Evolutionary conservation across 352 stramenopile genomes (phyloP).

Genomic region (Globisporangium recalcitrans): DNA sequence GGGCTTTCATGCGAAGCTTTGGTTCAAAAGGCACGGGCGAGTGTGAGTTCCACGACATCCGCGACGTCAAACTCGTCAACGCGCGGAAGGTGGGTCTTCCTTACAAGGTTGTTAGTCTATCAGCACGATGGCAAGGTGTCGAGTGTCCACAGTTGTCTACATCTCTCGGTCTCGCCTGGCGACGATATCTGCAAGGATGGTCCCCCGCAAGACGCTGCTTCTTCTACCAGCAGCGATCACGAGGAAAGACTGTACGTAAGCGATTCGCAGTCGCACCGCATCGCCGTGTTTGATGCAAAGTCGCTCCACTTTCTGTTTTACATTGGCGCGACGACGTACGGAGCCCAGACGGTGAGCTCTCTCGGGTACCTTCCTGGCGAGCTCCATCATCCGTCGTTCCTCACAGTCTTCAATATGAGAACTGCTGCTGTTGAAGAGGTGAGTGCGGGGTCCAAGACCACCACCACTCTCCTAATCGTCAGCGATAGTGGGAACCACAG

Average conservation of each 20-base stretch:
- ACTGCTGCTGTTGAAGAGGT: neutral
- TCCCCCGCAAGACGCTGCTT: too few relatives aligned
- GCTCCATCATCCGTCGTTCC: slow-evolving; percentile 40
- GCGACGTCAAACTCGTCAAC: slow-evolving; percentile 52
- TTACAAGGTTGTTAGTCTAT: too few relatives aligned
- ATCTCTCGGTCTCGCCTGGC: slow-evolving; percentile 12
- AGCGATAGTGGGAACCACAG: slow-evolving; percentile 61
- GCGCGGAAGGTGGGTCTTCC: slow-evolving; percentile 69
- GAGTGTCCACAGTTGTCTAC: slow-evolving; percentile 29
- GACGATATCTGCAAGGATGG: neutral
- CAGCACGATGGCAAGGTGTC: slow-evolving; percentile 28
- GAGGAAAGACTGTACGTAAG: slow-evolving; percentile 36
- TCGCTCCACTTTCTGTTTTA: slow-evolving; percentile 25
- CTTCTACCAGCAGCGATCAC: neutral
- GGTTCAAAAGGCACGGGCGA: slow-evolving; percentile 31
- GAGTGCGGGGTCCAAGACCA: neutral
- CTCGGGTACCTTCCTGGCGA: slow-evolving; percentile 46
- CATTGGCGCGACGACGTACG: slow-evolving; percentile 56
- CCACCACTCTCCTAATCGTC: slow-evolving; percentile 26
- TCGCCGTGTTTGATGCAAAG: slow-evolving; percentile 33
- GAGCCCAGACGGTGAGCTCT: slow-evolving; percentile 37
- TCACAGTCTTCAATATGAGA: slow-evolving; percentile 20
- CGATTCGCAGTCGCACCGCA: slow-evolving; percentile 46
- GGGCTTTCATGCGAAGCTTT: slow-evolving; percentile 39
- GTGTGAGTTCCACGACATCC: slow-evolving; percentile 41